phyloP scores from a whole-genome alignment of 2,329 filamentous ascomycete species.

The Pestalotiopsis sp. region DNA sequence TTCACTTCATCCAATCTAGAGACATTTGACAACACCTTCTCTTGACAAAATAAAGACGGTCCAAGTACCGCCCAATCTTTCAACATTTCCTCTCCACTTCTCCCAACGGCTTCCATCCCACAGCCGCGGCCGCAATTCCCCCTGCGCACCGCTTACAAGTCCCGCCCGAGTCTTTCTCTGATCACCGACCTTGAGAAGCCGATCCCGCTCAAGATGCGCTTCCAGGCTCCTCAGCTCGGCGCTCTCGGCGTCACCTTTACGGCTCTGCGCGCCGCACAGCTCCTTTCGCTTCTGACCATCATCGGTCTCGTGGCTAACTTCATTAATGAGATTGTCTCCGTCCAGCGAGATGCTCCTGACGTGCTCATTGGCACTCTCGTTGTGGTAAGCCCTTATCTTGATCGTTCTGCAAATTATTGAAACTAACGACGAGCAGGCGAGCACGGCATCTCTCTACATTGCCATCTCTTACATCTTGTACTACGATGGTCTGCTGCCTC shows the following conservation, averaged over 20 bases:
- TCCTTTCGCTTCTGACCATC: conserved; percentile 72
- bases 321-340: conserved; percentile 73
- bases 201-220: conserved; percentile 44
- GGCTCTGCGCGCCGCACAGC: conserved; percentile 71
- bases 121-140: conserved; percentile 45
- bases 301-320: conserved; percentile 85
- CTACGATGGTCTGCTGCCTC: conserved; percentile 74
- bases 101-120: conserved; percentile 36
- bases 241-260: conserved; percentile 81
- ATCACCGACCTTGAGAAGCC: conserved; percentile 37
- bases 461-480: conserved; percentile 82
- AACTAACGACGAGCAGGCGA: conserved; percentile 58
- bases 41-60: conserved; percentile 18
- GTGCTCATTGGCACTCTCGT: conserved; percentile 79
- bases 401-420: not conserved
- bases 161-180: conserved; percentile 45
- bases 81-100: conserved; percentile 34
- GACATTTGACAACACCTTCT: conserved; percentile 12
- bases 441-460: conserved; percentile 78
- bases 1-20: conserved; percentile 10
- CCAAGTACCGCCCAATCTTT: conserved; percentile 27
- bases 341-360: conserved; percentile 66
- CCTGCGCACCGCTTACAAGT: conserved; percentile 40
- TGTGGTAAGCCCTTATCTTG: conserved; percentile 64
- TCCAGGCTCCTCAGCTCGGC: conserved; percentile 58